These are phyloP conservation scores for Inonotus obliquus DNA, from an alignment of 1,284 basidiomycete species.

Conservation along the genomic window DNA sequence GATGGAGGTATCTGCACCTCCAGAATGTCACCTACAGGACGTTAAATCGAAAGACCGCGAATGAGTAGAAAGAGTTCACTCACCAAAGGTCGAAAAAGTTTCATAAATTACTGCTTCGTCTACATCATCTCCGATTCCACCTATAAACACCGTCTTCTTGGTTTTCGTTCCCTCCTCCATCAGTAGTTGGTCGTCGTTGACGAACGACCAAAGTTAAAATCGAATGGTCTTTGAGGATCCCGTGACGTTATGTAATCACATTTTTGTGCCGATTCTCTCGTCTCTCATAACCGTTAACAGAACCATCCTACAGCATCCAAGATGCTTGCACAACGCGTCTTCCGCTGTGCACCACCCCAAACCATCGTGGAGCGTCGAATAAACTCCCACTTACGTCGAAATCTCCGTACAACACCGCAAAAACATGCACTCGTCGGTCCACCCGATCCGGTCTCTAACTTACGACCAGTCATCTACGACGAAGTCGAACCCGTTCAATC, in stretches of 20 bases:
- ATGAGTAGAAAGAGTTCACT: constrained; percentile 8
- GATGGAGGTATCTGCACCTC: constrained; percentile 76
- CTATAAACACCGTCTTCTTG: constrained; percentile 78
- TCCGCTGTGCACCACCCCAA: not conserved
- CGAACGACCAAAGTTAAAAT: not conserved
- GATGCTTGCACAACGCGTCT: constrained; percentile 2
- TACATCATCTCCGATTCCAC: constrained; percentile 70
- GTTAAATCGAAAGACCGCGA: not conserved
- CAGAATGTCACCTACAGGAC: constrained; percentile 63
- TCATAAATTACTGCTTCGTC: constrained; percentile 67
- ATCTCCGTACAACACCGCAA: constrained; percentile 1
- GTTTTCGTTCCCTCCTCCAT: constrained; percentile 80
- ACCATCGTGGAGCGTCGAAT: not conserved
- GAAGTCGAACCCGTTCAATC: constrained; percentile 37
- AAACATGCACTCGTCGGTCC: constrained; percentile 50
- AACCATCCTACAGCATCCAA: not conserved
- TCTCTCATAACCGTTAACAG: too few relatives aligned
- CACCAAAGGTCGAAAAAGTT: constrained; percentile 74
- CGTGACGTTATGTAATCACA: not conserved
- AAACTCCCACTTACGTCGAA: not conserved
- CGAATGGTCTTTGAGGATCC: not conserved
- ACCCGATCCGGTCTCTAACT: constrained; percentile 69
- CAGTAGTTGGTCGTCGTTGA: not conserved
- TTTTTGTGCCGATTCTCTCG: not conserved
- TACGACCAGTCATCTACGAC: constrained; percentile 72